Evolutionary conservation across 75 land plant species (phyloP).

Genomic region (Cunninghamia lanceolata): DNA sequence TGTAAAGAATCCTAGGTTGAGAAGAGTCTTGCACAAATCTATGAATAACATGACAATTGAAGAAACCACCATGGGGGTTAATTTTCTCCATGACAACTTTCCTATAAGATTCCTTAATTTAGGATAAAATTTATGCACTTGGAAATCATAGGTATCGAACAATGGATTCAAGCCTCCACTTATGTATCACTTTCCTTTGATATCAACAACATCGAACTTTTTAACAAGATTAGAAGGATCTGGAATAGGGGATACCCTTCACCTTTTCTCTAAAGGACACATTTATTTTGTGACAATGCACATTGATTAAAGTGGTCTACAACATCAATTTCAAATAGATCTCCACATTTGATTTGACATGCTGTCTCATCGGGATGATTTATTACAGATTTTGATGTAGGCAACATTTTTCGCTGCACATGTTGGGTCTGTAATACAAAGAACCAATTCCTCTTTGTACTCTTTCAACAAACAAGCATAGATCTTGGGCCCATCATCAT

Average conservation of each 20-base stretch:
- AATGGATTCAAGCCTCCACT: no score
- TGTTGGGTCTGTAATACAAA: slow-evolving; percentile 75
- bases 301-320: slow-evolving; percentile 98
- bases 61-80: slow-evolving; percentile 41
- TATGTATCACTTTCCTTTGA: slow-evolving; percentile 85
- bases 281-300: slow-evolving; percentile 90
- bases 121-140: slow-evolving; percentile 79
- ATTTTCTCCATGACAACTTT: slow-evolving; percentile 76
- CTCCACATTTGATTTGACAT: slow-evolving; percentile 97
- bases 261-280: slow-evolving; percentile 78
- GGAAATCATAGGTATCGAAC: slow-evolving; percentile 93
- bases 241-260: slow-evolving; percentile 86
- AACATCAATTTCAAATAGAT: slow-evolving; percentile 86
- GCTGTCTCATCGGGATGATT: slow-evolving; percentile 91
- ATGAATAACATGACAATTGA: slow-evolving; percentile 81
- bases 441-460: slow-evolving; percentile 52
- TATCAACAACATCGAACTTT: slow-evolving; percentile 67
- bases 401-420: slow-evolving; percentile 98
- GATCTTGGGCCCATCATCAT: slow-evolving; percentile 55
- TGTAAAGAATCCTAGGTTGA: slow-evolving; percentile 79
- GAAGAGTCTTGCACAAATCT: slow-evolving; percentile 80
- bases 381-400: slow-evolving; percentile 91
- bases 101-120: no score
- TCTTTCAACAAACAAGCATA: slow-evolving; percentile 63
- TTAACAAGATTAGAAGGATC: slow-evolving; percentile 63